Evolutionary conservation across 345 rosid genomes (phyloP), one percentile per base, ranked within the genome.

Genomic region (Gossypium rotundifolium): DNA sequence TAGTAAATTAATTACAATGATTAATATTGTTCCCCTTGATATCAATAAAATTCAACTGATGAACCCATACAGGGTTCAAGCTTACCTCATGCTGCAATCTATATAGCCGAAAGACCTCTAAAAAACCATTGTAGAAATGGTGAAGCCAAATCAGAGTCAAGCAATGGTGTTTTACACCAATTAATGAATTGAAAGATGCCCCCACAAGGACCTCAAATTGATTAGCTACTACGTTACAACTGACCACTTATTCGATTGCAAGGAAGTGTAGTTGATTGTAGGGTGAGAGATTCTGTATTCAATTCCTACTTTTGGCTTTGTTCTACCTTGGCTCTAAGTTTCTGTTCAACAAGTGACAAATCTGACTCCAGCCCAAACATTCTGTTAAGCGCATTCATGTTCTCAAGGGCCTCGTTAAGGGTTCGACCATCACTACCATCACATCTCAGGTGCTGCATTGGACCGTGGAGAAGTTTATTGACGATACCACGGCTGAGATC

Each of bases 361-460:
- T 95, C 98, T 38, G 92, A 87, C 80, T 91, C 99, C 1, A 95
- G 96, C 76, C 88, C 87, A 51, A 88, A 95, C 92, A 93, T 93
- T 79, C 98, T 83, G 85, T 90, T 95, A 65, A 95, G 94, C 17
- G 97, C 98, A 80, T 91, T 93, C 98, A 93, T 95, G 61, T 93
- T 95, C 84, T 93, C 99, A 17, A 95, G 97, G 42, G 90, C 90
- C 84, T 91, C 98, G 2, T 80, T 86, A 11, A 95, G 84, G 27
- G 93, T 88, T 59, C 96, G 83, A 79, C 90, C 86, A 33, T 87
- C 95, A 58, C 87, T 87, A 3, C 90, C 97, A 59, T 95, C 97
- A 40, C 99, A 95, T 83, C 99, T 93, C 79, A 95, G 85, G 82
- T 93, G 99, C 79, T 93, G 94, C 99, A 93, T 93, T 55, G 99